Evolutionary conservation across 1,284 basidiomycete species (phyloP).

Genomic region (Ustilago sp.): DNA sequence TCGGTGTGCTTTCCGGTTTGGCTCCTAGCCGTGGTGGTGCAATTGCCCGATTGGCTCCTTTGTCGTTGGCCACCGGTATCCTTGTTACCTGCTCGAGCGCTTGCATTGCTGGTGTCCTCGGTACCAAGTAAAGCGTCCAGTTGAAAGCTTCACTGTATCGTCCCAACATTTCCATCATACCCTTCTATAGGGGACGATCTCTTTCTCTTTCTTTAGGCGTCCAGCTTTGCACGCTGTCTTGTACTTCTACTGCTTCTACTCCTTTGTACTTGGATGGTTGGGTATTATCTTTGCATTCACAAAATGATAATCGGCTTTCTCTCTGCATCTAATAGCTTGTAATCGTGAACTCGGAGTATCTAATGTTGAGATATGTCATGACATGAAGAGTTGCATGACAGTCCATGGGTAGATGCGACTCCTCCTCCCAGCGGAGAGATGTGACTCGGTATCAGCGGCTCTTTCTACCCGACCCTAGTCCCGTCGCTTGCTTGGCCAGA

Average conservation of each 20-base stretch:
- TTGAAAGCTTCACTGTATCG: conserved; percentile 5
- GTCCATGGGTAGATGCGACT: too few relatives aligned
- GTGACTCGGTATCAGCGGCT: not conserved
- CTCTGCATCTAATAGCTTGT: not conserved
- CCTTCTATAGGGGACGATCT: conserved; percentile 13
- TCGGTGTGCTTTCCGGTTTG: conserved; percentile 87
- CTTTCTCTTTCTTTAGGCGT: conserved; percentile 6
- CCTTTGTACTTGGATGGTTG: conserved; percentile 35
- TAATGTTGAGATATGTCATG: not conserved
- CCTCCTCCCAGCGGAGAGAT: too few relatives aligned
- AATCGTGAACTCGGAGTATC: too few relatives aligned
- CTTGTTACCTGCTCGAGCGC: conserved; percentile 70
- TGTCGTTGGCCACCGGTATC: conserved; percentile 73
- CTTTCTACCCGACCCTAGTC: not conserved
- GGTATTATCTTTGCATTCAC: conserved; percentile 17
- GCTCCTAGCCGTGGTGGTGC: conserved; percentile 79
- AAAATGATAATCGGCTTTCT: conserved; percentile 20
- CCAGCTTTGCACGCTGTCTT: not conserved
- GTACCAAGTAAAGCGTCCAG: conserved; percentile 28
- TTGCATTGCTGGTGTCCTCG: conserved; percentile 70
- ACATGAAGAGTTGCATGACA: not conserved
- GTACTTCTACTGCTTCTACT: conserved; percentile 30
- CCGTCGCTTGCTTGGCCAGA: not conserved
- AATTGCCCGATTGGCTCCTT: conserved; percentile 79
- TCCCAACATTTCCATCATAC: conserved; percentile 15